Evolutionary conservation across 257 asterid genomes (phyloP), one percentile per base, ranked within the genome.

Genomic region (Phtheirospermum japonicum): DNA sequence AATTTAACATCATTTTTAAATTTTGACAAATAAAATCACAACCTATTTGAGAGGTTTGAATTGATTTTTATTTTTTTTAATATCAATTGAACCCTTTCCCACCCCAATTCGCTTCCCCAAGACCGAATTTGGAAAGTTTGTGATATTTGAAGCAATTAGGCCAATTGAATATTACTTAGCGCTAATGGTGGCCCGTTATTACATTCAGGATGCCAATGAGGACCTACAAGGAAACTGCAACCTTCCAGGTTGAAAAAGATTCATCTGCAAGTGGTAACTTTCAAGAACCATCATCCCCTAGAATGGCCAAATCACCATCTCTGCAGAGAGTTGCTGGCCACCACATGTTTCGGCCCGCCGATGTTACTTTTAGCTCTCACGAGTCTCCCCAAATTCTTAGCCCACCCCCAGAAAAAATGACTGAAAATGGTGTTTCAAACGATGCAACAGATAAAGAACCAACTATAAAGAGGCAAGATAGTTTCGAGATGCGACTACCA

Each of bases 401-500:
- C 72, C 98, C 99, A 61, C 93, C 97, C 4, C 76, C 96, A 33
- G 99, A 92, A 82, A 91, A 85, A 67, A 78, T 80, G 90, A 73
- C 67, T 61, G 98, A 89, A 73, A 93, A 93, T 74, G 99, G 96
- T 40, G 63, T 58, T 48, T 69, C 84, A 59, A 51, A 68, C 57
- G 95, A 83, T 69, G 72, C 68, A 42, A 57, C 75, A 18, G 82
- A 85, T 72, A 92, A 82, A 79, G 97, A 89, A 72, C 99, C 99
- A 36, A 85, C 90, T 54, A 87, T 93, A 63, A 82, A 81, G 83
- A 85, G 97, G 82, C 99, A 93, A 79, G 99, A 93, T 74, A 93
- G 99, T 72, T 93, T 93, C 76, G 99, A 93, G 76, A 80, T 83
- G 95, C 84, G 81, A 74, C 83, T 93, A 23, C 99, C 99, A 9